Base-by-base conservation (phyloP, 2,329 filamentous ascomycete genomes). In the Paracorniculantispora psalliotae region DNA sequence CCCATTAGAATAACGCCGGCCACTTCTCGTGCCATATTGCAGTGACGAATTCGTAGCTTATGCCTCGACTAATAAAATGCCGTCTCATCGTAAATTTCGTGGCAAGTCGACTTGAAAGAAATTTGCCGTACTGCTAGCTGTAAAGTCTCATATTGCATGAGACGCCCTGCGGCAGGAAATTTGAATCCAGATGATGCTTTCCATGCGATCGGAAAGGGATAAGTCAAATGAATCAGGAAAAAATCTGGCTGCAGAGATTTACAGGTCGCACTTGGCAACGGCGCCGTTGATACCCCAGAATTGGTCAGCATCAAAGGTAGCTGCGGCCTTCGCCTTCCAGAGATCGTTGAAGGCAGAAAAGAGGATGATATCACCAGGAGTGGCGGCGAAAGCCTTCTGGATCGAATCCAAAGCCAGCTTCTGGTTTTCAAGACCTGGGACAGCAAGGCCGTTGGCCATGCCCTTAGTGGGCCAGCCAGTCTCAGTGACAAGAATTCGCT, bases 401-500 rank as follows among this genome's bases (percentile, higher is more conserved):
- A 96, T 82, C 25, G 86, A 87, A 6, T 75, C 70, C 37, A 96
- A 71, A 12, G 91, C 91, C 23, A 72, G 70, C 12, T 76, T 69
- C 71, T 96, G 91, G 64, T 92, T 85, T 12, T 78, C 74, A n/a
- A 75, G 66, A 13, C 85, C 84, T 0, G 91, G 88, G 2, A 92
- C 76, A n/a, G 90, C 90, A 19, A 69, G 67, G 2, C 84, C 83
- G 69, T 94, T 92, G 55, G 79, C 61, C 13, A 76, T 65, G 19
- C 91, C 91, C 64, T 83, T 72, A 70, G 83, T 85, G 44, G 91
- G 91, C 91, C 91, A 96, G 53, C 92, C 92, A 3, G 88, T 87
- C 77, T 96, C 92, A 1, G 90, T 91, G 64, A 96, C 85, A 39
- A 93, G 78, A 33, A 89, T 80, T 48, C 80, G 79, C 72, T 91